A percentile compares a stretch with the other conserved stretches of the same genome.
Conservation (phyloP, 176 grass and related monocot species). For the Oropetium thomaeum region DNA sequence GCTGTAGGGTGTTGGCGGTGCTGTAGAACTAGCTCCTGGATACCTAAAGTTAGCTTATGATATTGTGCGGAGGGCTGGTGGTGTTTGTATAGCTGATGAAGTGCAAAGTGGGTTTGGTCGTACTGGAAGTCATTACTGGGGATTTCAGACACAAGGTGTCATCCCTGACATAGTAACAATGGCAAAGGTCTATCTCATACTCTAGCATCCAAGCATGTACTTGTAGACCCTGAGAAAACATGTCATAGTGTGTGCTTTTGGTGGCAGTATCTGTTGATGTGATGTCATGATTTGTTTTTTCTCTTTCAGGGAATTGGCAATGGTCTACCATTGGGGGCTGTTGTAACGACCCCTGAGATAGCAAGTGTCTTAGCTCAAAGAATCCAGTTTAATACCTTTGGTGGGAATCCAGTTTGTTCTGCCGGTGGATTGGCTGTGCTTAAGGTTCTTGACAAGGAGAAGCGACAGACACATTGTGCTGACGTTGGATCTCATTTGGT, state of each 20-base stretch:
- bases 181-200: constrained; percentile 63
- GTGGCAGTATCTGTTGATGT: neutral
- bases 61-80: constrained; percentile 74
- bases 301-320: constrained; percentile 84
- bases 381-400: constrained; percentile 95
- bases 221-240: neutral
- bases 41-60: constrained; percentile 88
- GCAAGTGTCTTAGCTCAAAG: constrained; percentile 80
- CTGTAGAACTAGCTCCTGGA: constrained; percentile 89
- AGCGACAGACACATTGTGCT: constrained; percentile 72
- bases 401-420: constrained; percentile 94
- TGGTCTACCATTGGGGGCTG: constrained; percentile 87
- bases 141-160: constrained; percentile 89
- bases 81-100: constrained; percentile 98
- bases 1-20: constrained; percentile 73
- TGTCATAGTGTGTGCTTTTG: neutral
- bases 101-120: constrained; percentile 97
- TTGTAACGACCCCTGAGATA: constrained; percentile 90
- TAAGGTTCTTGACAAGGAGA: constrained; percentile 93
- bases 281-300: neutral
- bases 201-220: neutral
- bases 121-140: constrained; percentile 94
- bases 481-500: constrained; percentile 82
- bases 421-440: constrained; percentile 90
- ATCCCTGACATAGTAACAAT: constrained; percentile 92